Conservation (phyloP, 192 early-diverging fungal genomes). For the Gamsiella multidivaricata region DNA sequence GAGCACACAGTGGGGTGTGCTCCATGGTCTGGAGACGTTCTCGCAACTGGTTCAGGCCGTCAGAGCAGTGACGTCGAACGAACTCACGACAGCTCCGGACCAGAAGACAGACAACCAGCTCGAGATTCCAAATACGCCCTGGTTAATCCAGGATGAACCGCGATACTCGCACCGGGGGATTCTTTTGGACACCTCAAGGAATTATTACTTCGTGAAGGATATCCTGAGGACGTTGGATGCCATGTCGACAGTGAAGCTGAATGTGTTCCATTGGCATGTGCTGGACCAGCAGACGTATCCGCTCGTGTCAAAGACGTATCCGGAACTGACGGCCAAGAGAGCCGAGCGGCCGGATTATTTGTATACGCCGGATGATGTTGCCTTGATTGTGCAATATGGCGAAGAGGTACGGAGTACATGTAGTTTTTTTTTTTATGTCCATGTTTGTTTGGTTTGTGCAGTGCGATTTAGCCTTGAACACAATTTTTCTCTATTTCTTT, state of each 20-base stretch:
- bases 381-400: conserved; percentile 76
- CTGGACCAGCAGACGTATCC: conserved; percentile 81
- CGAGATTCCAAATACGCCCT: conserved; percentile 41
- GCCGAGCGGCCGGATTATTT: conserved; percentile 68
- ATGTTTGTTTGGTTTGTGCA: background rate
- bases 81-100: background rate
- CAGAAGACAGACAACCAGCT: conserved; percentile 9
- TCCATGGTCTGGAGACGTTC: conserved; percentile 38
- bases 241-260: conserved; percentile 84
- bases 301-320: conserved; percentile 67
- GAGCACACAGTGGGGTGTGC: conserved; percentile 32
- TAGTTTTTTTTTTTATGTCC: conserved; percentile 1
- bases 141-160: conserved; percentile 70
- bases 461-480: background rate
- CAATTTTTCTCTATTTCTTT: background rate
- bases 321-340: conserved; percentile 74
- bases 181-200: conserved; percentile 79
- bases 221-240: conserved; percentile 78
- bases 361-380: conserved; percentile 81
- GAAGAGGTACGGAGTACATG: conserved; percentile 8
- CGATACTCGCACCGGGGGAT: conserved; percentile 75
- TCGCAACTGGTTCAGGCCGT: conserved; percentile 24
- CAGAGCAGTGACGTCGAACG: background rate
- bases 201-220: conserved; percentile 73
- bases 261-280: conserved; percentile 88